Evolutionary conservation across 2,329 filamentous ascomycete species (phyloP), one percentile per base, ranked within the genome.

Genomic region (Fusarium clavum): DNA sequence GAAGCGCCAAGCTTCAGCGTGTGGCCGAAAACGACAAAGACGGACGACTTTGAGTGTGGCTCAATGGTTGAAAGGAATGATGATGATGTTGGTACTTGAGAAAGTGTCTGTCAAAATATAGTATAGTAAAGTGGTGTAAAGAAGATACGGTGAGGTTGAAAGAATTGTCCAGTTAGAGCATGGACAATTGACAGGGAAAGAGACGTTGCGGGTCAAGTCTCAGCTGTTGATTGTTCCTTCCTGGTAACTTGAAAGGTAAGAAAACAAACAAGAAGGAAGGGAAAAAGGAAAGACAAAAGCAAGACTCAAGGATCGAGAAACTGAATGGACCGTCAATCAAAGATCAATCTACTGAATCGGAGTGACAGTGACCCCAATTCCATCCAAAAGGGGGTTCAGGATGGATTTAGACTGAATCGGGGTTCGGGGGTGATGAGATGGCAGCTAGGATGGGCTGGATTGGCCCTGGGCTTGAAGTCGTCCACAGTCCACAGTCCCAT

Each of bases 351-450:
- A 61, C 43, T 48, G 61, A 57, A 46, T 45, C 52, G 43, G 49
- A 62, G 34, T 40, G 58, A 38, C 34, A 38, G 34, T 38, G 48
- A 57, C 32, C 20, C 44, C 59, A 63, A 64, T 64, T 64, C 61
- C 48, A 62, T 65, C 67, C 65, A 58, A 75, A 75, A 73, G 73
- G 73, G 73, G 70, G 70, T 72, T 74, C 64, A 70, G 58, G 62
- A 54, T 72, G 61, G 34, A n/a, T 60, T 69, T 62, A 69, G 60
- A 60, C 57, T 64, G 60, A 52, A 74, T 74, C 69, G 59, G 59
- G 59, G 55, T 65, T 69, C 58, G 25, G 57, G 69, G 57, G 65
- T 48, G 60, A 38, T 32, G 45, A 29, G 41, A 47, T 47, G 45
- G 45, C 25, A 12, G 18, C 45, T 47, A 29, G 45, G 22, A 22